phyloP scores from a whole-genome alignment of 78 protist genomes.

The Tieghemostelium lacteum region DNA sequence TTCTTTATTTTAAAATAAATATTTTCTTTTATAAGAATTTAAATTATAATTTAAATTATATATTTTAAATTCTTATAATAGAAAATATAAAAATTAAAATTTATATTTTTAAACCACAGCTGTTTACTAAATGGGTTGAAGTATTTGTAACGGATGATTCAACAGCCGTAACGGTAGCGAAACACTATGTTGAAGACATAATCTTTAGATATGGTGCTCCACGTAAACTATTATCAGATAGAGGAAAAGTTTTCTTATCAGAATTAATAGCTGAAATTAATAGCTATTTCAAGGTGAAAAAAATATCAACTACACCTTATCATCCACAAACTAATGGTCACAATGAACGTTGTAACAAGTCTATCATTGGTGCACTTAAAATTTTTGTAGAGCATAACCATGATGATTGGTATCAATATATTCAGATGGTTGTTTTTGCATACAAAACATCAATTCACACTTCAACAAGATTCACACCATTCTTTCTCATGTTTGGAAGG shows the following conservation, averaged over 20 bases:
- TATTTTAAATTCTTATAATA: too few relatives aligned
- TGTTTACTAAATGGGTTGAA: neutral
- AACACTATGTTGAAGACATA: neutral
- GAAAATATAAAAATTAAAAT: neutral
- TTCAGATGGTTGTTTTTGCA: neutral
- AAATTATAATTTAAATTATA: too few relatives aligned
- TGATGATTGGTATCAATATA: neutral
- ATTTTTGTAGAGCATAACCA: neutral
- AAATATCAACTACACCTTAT: neutral
- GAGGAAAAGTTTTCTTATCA: neutral
- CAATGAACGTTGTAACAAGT: neutral
- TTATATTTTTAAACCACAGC: neutral
- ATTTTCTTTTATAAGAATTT: too few relatives aligned
- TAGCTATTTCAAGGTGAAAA: neutral
- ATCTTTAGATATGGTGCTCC: neutral
- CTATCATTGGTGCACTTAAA: neutral
- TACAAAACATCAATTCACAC: neutral
- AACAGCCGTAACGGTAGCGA: neutral
- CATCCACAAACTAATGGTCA: conserved; percentile 12
- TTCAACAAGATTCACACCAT: conserved; percentile 13
- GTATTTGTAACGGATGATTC: neutral
- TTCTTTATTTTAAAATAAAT: too few relatives aligned
- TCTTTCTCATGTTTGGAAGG: neutral
- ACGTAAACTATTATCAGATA: neutral
- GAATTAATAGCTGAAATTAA: neutral